These are phyloP conservation scores for Malassezia slooffiae DNA, from an alignment of 1,284 basidiomycete species.

Conservation along the genomic window DNA sequence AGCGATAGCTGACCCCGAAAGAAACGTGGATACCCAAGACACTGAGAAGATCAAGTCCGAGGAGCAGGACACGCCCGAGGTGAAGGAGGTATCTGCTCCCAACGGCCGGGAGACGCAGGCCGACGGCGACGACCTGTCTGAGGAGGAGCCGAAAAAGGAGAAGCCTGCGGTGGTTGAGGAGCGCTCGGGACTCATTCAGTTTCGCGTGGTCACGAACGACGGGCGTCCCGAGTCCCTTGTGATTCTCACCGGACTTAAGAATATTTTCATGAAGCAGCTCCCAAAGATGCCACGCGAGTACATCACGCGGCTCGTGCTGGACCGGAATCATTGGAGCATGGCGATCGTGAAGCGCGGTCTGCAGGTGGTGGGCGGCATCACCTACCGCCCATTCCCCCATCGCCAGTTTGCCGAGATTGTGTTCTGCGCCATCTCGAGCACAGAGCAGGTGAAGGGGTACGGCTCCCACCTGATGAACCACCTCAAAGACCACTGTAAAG, in stretches of 20 bases:
- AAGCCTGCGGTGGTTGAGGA: slow-evolving; percentile 68
- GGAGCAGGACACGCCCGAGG: no score
- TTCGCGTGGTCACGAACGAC: slow-evolving; percentile 77
- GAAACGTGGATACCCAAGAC: no score
- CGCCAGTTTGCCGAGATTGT: slow-evolving; percentile 95
- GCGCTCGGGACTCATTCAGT: slow-evolving; percentile 68
- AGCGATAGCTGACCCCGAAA: no score
- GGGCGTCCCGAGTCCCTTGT: slow-evolving; percentile 58
- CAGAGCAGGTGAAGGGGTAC: slow-evolving; percentile 97
- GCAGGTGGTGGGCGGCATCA: slow-evolving; percentile 95
- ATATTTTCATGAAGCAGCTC: slow-evolving; percentile 90
- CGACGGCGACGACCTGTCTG: no score
- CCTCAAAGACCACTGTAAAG: slow-evolving; percentile 83
- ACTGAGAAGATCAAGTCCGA: no score
- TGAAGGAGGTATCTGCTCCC: no score
- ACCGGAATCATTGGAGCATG: slow-evolving; percentile 77
- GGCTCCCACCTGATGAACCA: slow-evolving; percentile 98
- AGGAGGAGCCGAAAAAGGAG: slow-evolving; percentile 25
- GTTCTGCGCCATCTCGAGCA: slow-evolving; percentile 92
- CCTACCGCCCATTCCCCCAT: slow-evolving; percentile 88
- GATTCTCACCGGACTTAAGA: slow-evolving; percentile 85
- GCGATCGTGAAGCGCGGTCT: slow-evolving; percentile 91
- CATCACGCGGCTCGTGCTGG: slow-evolving; percentile 88
- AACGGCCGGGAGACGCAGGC: no score
- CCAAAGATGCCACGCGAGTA: slow-evolving; percentile 99